Base-by-base conservation (phyloP, 768 basidiomycete genomes). In the Amanita pseudoporphyria region DNA sequence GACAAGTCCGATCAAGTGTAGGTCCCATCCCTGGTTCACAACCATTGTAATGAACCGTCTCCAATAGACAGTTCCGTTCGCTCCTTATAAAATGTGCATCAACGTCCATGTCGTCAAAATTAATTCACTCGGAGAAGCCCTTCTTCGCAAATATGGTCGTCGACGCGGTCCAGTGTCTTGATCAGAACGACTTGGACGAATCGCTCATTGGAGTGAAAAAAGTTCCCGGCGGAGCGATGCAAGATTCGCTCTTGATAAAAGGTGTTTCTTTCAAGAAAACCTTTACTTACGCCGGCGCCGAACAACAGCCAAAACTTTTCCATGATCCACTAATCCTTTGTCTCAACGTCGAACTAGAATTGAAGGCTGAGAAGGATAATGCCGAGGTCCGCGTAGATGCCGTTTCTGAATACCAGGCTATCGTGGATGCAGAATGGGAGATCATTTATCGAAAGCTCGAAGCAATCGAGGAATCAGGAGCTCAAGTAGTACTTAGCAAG, bases 181-280 rank as follows among this genome's bases (percentile, higher is more conserved):
- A 98, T 67, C 92, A 89, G 60, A 79, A 86, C 38, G 92, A 96
- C 57, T 78, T 98, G 44, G 92, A 99, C 63, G 94, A 97, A 61
- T 89, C 85, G 9, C 77, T 98, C 55, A 97, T 99, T 55, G 95
- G 95, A 10, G 86, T 96, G 48, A 97, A 98, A 72, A 96, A 97
- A 72, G 88, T 98, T 42, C 81, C 96, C 19, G 96, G 96, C 45
- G 96, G 96, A 40, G 96, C 89, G 52, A 87, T 96, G 84, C 92
- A 97, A 67, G 96, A 98, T 64, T 95, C 93, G 2, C 75, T 86
- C 12, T 74, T 98, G 38, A 75, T 99, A 61, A 70, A 72, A 50
- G 95, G 96, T 33, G 96, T 99, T 42, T 82, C 96, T 0, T 99
- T 98, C 82, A 97, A 97, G 67, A 99, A 99, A 72, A 99, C 96